phyloP scores from a whole-genome alignment of 1,284 basidiomycete genomes.

The Butyriboletus appendiculatus region DNA sequence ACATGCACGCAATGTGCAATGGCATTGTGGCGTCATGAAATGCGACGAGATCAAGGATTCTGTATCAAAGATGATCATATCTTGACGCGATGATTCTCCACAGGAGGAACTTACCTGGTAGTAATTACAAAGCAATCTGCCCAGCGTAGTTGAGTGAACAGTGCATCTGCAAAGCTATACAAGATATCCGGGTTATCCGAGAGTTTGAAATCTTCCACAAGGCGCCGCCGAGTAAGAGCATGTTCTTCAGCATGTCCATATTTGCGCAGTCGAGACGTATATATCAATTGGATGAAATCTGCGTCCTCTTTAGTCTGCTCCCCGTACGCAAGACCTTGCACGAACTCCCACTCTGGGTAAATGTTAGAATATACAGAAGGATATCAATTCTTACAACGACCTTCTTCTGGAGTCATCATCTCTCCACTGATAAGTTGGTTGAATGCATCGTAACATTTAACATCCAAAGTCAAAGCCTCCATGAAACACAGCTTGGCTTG shows the following conservation, averaged over 20 bases:
- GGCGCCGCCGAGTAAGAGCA: conserved; percentile 66
- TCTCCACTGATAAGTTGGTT: conserved; percentile 88
- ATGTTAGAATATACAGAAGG: conserved; percentile 2
- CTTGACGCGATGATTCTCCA: not conserved
- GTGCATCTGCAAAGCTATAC: conserved; percentile 88
- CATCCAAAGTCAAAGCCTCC: conserved; percentile 92
- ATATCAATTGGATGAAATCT: conserved; percentile 89
- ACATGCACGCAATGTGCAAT: conserved; percentile 96
- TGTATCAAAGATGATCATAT: conserved; percentile 35
- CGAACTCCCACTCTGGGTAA: conserved; percentile 88
- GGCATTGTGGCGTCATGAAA: conserved; percentile 88
- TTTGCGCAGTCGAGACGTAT: conserved; percentile 90
- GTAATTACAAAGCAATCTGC: conserved; percentile 94
- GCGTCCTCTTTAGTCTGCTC: conserved; percentile 87
- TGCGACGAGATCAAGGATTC: conserved; percentile 79
- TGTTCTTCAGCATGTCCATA: conserved; percentile 85
- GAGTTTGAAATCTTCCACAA: conserved; percentile 80
- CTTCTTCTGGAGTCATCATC: conserved; percentile 93
- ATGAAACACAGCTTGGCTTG: conserved; percentile 93
- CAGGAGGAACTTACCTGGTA: conserved; percentile 52
- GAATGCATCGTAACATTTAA: conserved; percentile 98
- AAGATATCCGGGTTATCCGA: conserved; percentile 92
- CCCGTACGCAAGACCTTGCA: conserved; percentile 81
- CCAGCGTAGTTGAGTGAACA: conserved; percentile 89
- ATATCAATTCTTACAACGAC: conserved; percentile 42